Conservation (phyloP, 768 basidiomycete genomes). For the Trametes villosa region DNA sequence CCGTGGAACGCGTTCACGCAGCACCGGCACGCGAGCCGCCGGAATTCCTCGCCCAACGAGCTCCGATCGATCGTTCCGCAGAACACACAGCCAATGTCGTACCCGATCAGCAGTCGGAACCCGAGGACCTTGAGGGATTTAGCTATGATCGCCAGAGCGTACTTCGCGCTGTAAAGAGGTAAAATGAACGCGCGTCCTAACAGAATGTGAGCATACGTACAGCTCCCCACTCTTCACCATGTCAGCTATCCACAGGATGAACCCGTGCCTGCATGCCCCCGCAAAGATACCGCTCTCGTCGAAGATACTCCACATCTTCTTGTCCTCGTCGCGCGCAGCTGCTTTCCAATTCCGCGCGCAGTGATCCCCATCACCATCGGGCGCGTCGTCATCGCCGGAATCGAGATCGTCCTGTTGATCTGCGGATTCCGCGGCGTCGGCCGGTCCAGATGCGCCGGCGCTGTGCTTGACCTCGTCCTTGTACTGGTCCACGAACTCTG, state of each 20-base stretch:
- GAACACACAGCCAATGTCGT: conserved; percentile 29
- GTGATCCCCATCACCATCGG: conserved; percentile 10
- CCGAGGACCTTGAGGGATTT: conserved; percentile 10
- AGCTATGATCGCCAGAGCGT: conserved; percentile 20
- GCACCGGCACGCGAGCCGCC: background rate
- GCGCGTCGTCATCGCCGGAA: conserved; percentile 16
- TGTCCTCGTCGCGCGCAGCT: conserved; percentile 31
- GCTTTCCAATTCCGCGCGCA: conserved; percentile 41
- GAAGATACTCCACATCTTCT: conserved; percentile 42
- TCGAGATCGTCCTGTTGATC: conserved; percentile 10
- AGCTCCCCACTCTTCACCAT: conserved; percentile 26
- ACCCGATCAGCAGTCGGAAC: background rate
- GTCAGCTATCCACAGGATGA: conserved; percentile 25
- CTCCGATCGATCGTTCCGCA: conserved; percentile 10
- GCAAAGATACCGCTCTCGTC: conserved; percentile 45
- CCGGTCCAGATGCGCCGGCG: background rate
- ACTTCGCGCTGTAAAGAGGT: conserved; percentile 27
- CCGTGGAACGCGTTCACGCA: conserved; percentile 39
- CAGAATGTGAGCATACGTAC: conserved; percentile 11
- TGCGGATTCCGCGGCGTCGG: background rate
- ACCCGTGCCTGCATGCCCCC: conserved; percentile 16
- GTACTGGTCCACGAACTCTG: conserved; percentile 34
- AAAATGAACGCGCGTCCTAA: background rate
- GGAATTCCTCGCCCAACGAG: conserved; percentile 8
- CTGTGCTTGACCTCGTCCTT: conserved; percentile 35